Base-by-base conservation (phyloP, 2,329 filamentous ascomycete species). In the Orbilia ellipsospora region DNA sequence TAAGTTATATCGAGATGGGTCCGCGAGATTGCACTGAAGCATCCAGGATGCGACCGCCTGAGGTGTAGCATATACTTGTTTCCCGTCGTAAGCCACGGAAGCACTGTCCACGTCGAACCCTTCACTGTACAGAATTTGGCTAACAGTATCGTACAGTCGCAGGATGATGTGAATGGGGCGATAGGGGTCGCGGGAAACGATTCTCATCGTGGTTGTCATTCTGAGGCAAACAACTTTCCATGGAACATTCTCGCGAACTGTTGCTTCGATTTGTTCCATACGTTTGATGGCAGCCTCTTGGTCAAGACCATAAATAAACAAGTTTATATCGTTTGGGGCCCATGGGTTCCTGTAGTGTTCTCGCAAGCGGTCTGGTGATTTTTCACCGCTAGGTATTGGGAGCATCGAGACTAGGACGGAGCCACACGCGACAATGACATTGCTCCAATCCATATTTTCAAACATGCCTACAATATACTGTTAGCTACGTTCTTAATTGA, bases 161-260 rank as follows among this genome's bases (percentile, higher is more conserved):
- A 96, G 85, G n/a, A 95, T 92, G 79, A 96, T 93, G 85, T 94
- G 70, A 1, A 96, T 87, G 80, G 96, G 92, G 1, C 92, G 89
- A 36, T 89, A 92, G 0, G 92, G 93, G 80, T 94, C 93, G 81
- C 94, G 89, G 55, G 90, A 92, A 42, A 88, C 91, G 80, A 96
- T 95, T 0, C 92, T 96, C 69, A 96, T 89, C 10, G 92, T 90
- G 80, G 96, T 91, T 84, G 94, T 95, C n/a, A 92, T 96, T 40
- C 93, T 87, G 52, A 96, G 88, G 0, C 92, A 92, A 0, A 15
- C 92, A 94, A 0, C 90, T 92, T 13, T 89, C 87, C 18, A 96
- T 84, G 64, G 95, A 64, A 96, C 90, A 2, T 90, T 89, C 82
- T 94, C 90, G 51, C 88, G 88, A 78, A 96, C 86, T 15, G 85